Evolutionary conservation across 371 early-diverging fungal genomes (phyloP).

Genomic region (Syncephalastrum racemosum): DNA sequence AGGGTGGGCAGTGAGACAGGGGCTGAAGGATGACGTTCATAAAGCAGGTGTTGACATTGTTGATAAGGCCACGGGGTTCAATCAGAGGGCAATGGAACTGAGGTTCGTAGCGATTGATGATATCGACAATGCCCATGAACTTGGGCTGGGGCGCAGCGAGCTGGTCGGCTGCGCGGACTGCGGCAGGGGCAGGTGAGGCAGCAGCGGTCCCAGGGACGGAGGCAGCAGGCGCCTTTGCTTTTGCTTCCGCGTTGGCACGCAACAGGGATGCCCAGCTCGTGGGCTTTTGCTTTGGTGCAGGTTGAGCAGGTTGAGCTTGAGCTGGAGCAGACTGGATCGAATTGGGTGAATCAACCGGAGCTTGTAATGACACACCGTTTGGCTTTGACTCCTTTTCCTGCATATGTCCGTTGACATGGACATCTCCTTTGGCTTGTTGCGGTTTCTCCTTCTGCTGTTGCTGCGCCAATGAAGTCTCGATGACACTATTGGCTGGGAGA

Average conservation of each 20-base stretch:
- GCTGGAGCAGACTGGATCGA: background rate
- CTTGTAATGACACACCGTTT: too few relatives aligned
- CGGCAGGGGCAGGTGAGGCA: conserved; percentile 12
- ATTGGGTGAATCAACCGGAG: too few relatives aligned
- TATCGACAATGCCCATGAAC: conserved; percentile 57
- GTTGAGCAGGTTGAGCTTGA: conserved; percentile 18
- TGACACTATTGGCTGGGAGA: too few relatives aligned
- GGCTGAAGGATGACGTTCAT: conserved; percentile 95
- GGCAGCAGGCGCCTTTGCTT: conserved; percentile 7
- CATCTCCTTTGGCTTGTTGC: too few relatives aligned
- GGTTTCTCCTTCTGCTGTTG: too few relatives aligned
- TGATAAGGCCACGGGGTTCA: conserved; percentile 90
- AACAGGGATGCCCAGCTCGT: conserved; percentile 63
- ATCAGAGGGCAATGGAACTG: conserved; percentile 55
- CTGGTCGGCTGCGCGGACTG: conserved; percentile 14
- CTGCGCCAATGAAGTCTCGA: too few relatives aligned
- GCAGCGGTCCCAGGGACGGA: conserved; percentile 9
- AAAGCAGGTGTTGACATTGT: conserved; percentile 96
- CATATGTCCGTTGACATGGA: too few relatives aligned
- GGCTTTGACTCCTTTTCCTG: too few relatives aligned
- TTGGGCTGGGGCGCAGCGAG: conserved; percentile 25
- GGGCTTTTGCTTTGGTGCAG: conserved; percentile 44
- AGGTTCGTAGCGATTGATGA: conserved; percentile 56
- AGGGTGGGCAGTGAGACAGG: conserved; percentile 84
- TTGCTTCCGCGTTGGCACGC: conserved; percentile 27